These are phyloP conservation scores for Trichosporon ovoides DNA, from an alignment of 1,284 basidiomycete species.

Conservation along the genomic window DNA sequence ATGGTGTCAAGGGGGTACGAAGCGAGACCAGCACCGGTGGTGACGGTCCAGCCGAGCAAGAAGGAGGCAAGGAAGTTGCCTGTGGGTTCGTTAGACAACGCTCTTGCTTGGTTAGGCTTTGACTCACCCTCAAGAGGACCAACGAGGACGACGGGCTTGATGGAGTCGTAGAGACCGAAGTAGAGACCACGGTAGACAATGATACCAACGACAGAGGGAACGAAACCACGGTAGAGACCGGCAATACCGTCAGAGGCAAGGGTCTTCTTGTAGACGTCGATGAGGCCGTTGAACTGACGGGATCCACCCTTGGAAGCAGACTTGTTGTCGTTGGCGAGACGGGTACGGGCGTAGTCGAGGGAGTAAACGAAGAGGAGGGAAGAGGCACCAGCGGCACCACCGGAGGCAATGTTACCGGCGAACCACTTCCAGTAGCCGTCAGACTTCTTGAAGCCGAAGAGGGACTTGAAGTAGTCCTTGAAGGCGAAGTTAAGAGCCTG, in stretches of 20 bases:
- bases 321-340: conserved; percentile 92
- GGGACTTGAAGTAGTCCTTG: conserved; percentile 96
- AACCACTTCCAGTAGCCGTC: conserved; percentile 90
- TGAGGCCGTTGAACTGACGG: conserved; percentile 89
- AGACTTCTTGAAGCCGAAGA: conserved; percentile 85
- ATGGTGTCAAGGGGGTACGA: conserved; percentile 94
- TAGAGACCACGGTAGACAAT: conserved; percentile 77
- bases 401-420: conserved; percentile 85
- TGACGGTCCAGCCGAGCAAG: conserved; percentile 87
- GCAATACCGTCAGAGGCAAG: conserved; percentile 80
- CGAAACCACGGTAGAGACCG: conserved; percentile 91
- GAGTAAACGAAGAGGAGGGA: conserved; percentile 95
- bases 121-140: conserved; percentile 67
- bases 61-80: conserved; percentile 77
- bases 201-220: conserved; percentile 90
- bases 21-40: conserved; percentile 89
- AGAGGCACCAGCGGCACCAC: conserved; percentile 94
- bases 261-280: conserved; percentile 89
- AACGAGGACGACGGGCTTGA: conserved; percentile 86
- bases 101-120: no score
- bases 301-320: conserved; percentile 78
- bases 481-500: conserved; percentile 94
- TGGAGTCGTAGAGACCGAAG: conserved; percentile 90
- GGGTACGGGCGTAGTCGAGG: conserved; percentile 90
- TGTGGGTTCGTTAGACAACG: no score